Evolutionary conservation across 108 stramenopile species (phyloP), one percentile per base, ranked within the genome.

Genomic region (Chaetoceros muelleri): DNA sequence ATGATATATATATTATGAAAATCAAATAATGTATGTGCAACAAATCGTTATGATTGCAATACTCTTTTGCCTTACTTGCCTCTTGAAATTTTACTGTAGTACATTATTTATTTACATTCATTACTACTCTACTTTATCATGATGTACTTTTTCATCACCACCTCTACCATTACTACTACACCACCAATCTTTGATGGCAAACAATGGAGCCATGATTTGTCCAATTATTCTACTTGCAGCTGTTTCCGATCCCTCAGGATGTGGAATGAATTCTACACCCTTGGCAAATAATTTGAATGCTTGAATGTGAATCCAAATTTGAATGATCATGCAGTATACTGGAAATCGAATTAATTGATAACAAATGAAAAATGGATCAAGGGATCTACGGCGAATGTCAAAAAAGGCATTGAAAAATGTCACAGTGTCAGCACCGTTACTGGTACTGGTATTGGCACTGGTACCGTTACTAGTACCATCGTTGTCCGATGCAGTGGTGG

Each of bases 241-340:
- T 26, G 79, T 93, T 64, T 82, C 86, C 26, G 70, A 70, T 22
- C 78, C 89, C 29, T 73, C 45, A 1, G 93, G 93, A 71, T 95
- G 89, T 10, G 86, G 84, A 40, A 85, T 61, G 46, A 79, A 88
- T 34, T 68, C 50, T 7, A 90, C 70, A 8, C 87, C 87, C 66
- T 91, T 95, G 20, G 76, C 30, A 24, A 87, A 81, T 29, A 95
- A 47, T 52, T 46, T 60, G 2, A 84, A 45, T 19, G 93, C 93
- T 55, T 95, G 79, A 28, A 74, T 80, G 61, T 95, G 93, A 50
- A 95, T 95, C 85, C 85, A 90, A 23, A 95, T 53, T 61, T 95
- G 93, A 53, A 91, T 73, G 19, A 91, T 34, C 19, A 75, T 55
- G 53, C 89, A 89, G 29, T 78, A 82, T 44, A 83, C 52, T 7